Base-by-base conservation (phyloP, 2,329 filamentous ascomycete species). In the Chaetothyriales sp. region DNA sequence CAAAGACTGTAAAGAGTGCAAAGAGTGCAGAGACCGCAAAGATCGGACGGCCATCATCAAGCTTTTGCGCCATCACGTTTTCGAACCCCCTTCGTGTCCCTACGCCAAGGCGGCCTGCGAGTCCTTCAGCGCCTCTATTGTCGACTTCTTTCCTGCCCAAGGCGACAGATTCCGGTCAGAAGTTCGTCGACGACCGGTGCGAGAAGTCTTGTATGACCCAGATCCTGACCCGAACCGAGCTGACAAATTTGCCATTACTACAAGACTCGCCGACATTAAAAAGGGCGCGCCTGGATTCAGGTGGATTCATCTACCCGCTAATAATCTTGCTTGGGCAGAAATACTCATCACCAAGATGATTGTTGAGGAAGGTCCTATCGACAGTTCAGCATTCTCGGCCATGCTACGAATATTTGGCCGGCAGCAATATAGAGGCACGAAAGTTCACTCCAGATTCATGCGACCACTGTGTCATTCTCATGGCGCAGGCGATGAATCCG, bases 311-410 rank as follows among this genome's bases (percentile, higher is more conserved):
- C 63, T 73, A 6, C 71, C 71, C n/a, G 70, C 71, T 15, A 73
- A 73, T 59, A 74, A 78, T 61, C 73, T 79, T 60, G 73, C 75
- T 1, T 83, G 80, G 80, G 74, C 78, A 4, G 79, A 83, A 63
- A 74, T 78, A 0, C 66, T 83, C 1, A 65, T 83, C n/a, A 77
- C 78, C 1, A 83, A 83, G 57, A 73, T 73, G 6, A 83, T 83
- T 57, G 77, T 83, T 33, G 80, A 83, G 62, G 76, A 78, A 40
- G 78, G 78, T 0, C 73, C 75, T 15, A 72, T 73, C n/a, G 80
- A 83, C 61, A 74, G 81, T 1, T 77, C 81, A 60, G 75, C 76
- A 1, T 82, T 81, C 66, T 82, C 81, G 59, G 76, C 77, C 0
- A 62, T 83, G 2, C 48, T 55, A 7, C 44, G 48, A 20, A 20